Percentiles rank a stretch among this genome's conserved stretches.
Evolutionary conservation across 2,329 filamentous ascomycete species (phyloP).

Genomic region (Fusarium sp.): DNA sequence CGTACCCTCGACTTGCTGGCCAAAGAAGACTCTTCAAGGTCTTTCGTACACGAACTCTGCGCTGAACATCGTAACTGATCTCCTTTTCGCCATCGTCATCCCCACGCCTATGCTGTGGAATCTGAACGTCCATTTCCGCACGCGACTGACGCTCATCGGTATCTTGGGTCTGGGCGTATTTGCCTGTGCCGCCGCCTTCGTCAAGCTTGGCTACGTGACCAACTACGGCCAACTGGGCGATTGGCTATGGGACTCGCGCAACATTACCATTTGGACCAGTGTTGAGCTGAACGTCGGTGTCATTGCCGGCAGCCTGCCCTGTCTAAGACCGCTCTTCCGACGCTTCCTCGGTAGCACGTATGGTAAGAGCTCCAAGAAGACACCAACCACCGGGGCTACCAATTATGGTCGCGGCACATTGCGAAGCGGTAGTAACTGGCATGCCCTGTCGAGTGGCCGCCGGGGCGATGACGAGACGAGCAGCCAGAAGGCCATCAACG

Average conservation of each 20-base stretch:
- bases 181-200: constrained; percentile 59
- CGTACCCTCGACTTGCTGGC: constrained; percentile 60
- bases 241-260: constrained; percentile 61
- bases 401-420: constrained; percentile 46
- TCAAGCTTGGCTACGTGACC: constrained; percentile 58
- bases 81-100: constrained; percentile 58
- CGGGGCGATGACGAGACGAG: constrained; percentile 46
- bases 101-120: constrained; percentile 58
- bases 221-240: constrained; percentile 59
- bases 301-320: constrained; percentile 55
- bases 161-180: constrained; percentile 63
- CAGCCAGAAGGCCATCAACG: constrained; percentile 51
- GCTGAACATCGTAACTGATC: constrained; percentile 56
- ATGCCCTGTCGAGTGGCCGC: constrained; percentile 42
- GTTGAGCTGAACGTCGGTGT: constrained; percentile 57
- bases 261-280: constrained; percentile 64
- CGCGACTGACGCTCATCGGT: constrained; percentile 58
- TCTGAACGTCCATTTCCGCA: constrained; percentile 58
- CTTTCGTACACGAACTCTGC: constrained; percentile 61
- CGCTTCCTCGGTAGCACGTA: constrained; percentile 52
- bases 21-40: constrained; percentile 54
- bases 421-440: constrained; percentile 47
- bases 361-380: constrained; percentile 50
- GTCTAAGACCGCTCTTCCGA: constrained; percentile 55
- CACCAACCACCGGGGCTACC: constrained; percentile 44